Percentiles rank a stretch among this genome's conserved stretches.
Conservation (phyloP, 1,139 yeast species). For the Saccharomycopsis hybrid region DNA sequence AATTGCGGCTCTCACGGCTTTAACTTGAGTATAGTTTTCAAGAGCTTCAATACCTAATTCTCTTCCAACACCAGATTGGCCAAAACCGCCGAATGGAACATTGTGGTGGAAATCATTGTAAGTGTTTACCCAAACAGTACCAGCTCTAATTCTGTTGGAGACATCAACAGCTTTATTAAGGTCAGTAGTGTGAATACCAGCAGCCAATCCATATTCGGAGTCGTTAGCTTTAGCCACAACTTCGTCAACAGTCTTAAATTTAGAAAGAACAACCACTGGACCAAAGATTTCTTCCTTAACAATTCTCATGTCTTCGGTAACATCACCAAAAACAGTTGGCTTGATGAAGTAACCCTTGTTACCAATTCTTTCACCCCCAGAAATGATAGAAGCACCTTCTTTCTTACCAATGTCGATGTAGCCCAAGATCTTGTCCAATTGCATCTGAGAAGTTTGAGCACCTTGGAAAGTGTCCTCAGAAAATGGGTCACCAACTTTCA, state of each 20-base stretch:
- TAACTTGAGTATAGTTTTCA: constrained; percentile 74
- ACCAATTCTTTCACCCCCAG: constrained; percentile 72
- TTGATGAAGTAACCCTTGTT: constrained; percentile 69
- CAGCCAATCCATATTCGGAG: constrained; percentile 76
- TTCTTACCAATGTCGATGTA: constrained; percentile 68
- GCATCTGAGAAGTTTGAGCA: constrained; percentile 74
- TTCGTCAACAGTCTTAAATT: constrained; percentile 68
- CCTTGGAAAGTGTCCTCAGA: constrained; percentile 71
- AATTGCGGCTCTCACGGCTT: constrained; percentile 57
- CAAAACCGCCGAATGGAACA: constrained; percentile 80
- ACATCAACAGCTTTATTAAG: constrained; percentile 56
- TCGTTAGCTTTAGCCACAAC: constrained; percentile 65
- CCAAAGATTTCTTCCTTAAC: constrained; percentile 84
- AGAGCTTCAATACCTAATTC: constrained; percentile 86
- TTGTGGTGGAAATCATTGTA: constrained; percentile 78
- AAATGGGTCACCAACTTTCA: constrained; percentile 72
- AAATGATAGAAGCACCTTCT: constrained; percentile 67
- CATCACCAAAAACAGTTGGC: constrained; percentile 77
- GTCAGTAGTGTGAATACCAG: constrained; percentile 72
- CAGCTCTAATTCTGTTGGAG: constrained; percentile 64
- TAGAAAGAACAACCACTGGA: constrained; percentile 71
- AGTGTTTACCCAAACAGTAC: constrained; percentile 78
- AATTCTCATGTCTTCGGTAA: constrained; percentile 57
- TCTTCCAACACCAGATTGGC: constrained; percentile 85
- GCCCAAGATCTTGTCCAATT: constrained; percentile 65